These are phyloP conservation scores for Nemania abortiva DNA, from an alignment of 2,329 filamentous ascomycete genomes.

Conservation along the genomic window DNA sequence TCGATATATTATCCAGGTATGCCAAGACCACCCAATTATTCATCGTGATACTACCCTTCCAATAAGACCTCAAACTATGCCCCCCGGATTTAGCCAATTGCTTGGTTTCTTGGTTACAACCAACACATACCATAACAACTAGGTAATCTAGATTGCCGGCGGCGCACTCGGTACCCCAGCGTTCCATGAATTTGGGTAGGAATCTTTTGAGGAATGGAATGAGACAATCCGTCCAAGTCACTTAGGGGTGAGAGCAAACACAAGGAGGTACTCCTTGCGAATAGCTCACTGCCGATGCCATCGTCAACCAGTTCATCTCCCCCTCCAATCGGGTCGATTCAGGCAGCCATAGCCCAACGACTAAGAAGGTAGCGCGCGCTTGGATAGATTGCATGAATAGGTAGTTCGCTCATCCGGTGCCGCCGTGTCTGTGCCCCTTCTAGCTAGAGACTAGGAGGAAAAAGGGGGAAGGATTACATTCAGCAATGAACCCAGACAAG, in stretches of 20 bases:
- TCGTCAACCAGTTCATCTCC: slow-evolving; percentile 14
- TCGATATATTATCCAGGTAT: slow-evolving; percentile 46
- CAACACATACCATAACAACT: slow-evolving; percentile 17
- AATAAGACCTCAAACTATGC: slow-evolving; percentile 34
- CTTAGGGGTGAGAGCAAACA: slow-evolving; percentile 8
- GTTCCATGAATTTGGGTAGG: slow-evolving; percentile 23
- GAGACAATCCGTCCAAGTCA: slow-evolving; percentile 34
- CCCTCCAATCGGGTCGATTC: slow-evolving; percentile 28
- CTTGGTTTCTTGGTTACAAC: slow-evolving; percentile 22
- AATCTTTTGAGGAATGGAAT: slow-evolving; percentile 37
- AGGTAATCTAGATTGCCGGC: slow-evolving; percentile 18
- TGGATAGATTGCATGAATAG: slow-evolving; percentile 15
- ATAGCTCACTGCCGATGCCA: slow-evolving; percentile 5
- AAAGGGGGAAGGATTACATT: background rate
- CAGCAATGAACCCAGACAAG: background rate
- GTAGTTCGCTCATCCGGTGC: background rate
- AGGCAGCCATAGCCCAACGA: slow-evolving; percentile 3
- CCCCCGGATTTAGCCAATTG: slow-evolving; percentile 48
- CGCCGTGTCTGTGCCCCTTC: background rate
- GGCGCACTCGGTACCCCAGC: slow-evolving; percentile 11
- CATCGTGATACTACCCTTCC: slow-evolving; percentile 38
- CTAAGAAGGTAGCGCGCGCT: slow-evolving; percentile 10
- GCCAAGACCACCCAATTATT: slow-evolving; percentile 44
- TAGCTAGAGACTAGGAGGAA: background rate
- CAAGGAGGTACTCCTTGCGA: background rate